These are phyloP conservation scores for Ampelocalamus luodianensis DNA, from an alignment of 176 grass and related monocot genomes.

Conservation along the genomic window DNA sequence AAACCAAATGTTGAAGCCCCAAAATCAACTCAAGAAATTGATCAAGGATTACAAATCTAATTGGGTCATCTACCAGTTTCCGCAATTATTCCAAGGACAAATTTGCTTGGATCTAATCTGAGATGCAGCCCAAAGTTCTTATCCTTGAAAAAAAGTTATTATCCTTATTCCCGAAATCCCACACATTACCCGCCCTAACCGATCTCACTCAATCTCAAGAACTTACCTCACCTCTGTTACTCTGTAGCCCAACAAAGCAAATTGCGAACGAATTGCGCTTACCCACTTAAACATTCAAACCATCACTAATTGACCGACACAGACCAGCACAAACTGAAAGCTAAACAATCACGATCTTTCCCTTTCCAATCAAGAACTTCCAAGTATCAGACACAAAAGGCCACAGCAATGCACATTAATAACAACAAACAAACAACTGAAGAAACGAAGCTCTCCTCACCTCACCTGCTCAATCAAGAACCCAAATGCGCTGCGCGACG, in stretches of 20 bases:
- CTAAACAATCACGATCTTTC: no score
- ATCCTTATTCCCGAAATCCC: neutral
- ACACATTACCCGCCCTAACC: neutral
- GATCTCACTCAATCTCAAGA: neutral
- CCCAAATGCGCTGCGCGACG: neutral
- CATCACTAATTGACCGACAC: neutral
- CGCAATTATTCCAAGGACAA: neutral
- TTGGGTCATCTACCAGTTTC: neutral
- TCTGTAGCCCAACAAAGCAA: neutral
- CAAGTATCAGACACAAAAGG: neutral
- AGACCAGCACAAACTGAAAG: no score
- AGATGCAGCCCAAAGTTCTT: no score
- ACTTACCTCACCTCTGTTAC: neutral
- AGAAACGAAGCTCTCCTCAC: neutral
- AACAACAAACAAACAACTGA: neutral
- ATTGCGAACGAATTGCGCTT: neutral
- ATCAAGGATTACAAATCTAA: neutral
- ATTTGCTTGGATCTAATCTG: neutral
- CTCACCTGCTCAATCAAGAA: neutral
- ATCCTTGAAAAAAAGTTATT: no score
- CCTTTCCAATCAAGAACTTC: neutral
- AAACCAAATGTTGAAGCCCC: neutral
- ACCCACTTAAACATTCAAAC: neutral
- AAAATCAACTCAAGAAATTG: neutral
- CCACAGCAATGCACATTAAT: neutral